A percentile compares a stretch with the other conserved stretches of the same genome.
phyloP scores from a whole-genome alignment of 257 asterid species.

The Ajuga chamaepitys region DNA sequence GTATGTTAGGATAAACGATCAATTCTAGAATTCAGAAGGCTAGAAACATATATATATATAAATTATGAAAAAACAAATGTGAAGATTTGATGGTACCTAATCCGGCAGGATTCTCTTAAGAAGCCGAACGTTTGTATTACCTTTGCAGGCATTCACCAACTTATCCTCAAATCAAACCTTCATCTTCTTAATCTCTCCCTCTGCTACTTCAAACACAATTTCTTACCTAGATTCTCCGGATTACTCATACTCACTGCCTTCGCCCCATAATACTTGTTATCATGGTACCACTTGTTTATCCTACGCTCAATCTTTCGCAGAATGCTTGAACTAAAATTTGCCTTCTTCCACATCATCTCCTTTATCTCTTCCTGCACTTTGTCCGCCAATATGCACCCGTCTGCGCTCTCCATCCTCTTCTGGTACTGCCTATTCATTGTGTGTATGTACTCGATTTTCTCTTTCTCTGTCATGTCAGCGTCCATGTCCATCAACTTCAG shows the following conservation, averaged over 20 bases:
- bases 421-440: slow-evolving; percentile 42
- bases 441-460: slow-evolving; percentile 32
- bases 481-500: slow-evolving; percentile 60
- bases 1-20: no score
- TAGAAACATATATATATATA: no score
- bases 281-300: slow-evolving; percentile 78
- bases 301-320: slow-evolving; percentile 55
- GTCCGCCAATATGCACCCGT: slow-evolving; percentile 36
- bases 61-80: background rate
- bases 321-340: slow-evolving; percentile 56
- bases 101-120: slow-evolving; percentile 57
- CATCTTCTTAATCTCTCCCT: slow-evolving; percentile 70
- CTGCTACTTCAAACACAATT: slow-evolving; percentile 59
- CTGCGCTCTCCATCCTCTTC: slow-evolving; percentile 44
- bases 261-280: slow-evolving; percentile 54
- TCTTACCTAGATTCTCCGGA: slow-evolving; percentile 42
- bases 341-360: slow-evolving; percentile 43
- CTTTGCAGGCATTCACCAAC: slow-evolving; percentile 65
- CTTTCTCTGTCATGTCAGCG: slow-evolving; percentile 67
- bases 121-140: slow-evolving; percentile 34
- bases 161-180: slow-evolving; percentile 68
- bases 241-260: slow-evolving; percentile 61
- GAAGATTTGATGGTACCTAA: slow-evolving; percentile 27
- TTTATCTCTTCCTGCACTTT: slow-evolving; percentile 47
- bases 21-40: no score